These are phyloP conservation scores for Colletotrichum cereale DNA, from an alignment of 2,329 filamentous ascomycete species.

Conservation along the genomic window DNA sequence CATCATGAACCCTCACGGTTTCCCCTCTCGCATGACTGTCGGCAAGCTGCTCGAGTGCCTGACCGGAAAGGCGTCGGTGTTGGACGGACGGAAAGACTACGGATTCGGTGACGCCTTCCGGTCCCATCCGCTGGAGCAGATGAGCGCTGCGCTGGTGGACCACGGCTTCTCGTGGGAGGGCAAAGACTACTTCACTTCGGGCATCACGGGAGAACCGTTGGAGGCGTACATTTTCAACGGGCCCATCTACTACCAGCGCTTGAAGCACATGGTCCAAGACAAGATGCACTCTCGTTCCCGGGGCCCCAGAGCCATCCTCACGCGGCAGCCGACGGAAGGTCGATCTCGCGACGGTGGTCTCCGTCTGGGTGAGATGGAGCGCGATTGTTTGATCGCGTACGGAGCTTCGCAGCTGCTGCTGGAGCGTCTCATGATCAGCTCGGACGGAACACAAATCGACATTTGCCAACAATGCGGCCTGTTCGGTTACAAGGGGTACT, in stretches of 20 bases:
- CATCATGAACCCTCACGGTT: constrained; percentile 99
- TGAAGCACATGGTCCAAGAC: constrained; percentile 99
- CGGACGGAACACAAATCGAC: constrained; percentile 90
- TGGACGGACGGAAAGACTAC: constrained; percentile 88
- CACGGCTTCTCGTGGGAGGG: constrained; percentile 96
- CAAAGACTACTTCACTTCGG: constrained; percentile 96
- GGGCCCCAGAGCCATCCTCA: constrained; percentile 91
- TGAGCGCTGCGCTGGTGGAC: constrained; percentile 85
- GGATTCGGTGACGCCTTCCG: constrained; percentile 86
- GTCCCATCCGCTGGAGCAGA: constrained; percentile 86
- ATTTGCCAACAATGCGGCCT: constrained; percentile 94
- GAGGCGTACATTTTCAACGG: constrained; percentile 99
- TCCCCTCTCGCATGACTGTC: constrained; percentile 99
- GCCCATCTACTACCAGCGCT: constrained; percentile 98
- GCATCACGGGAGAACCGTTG: constrained; percentile 92
- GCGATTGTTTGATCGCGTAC: constrained; percentile 97
- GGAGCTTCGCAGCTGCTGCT: constrained; percentile 92
- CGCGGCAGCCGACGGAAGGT: constrained; percentile 95
- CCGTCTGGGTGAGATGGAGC: constrained; percentile 97
- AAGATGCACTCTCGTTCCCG: constrained; percentile 98
- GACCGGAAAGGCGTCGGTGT: constrained; percentile 91
- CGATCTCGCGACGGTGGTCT: constrained; percentile 92
- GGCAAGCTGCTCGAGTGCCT: constrained; percentile 97
- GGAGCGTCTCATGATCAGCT: constrained; percentile 94
- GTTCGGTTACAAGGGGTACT: constrained; percentile 96